Percentiles rank a stretch among this genome's conserved stretches.
These are phyloP conservation scores for Osmanthus fragrans DNA, from an alignment of 257 asterid genomes.

Conservation along the genomic window DNA sequence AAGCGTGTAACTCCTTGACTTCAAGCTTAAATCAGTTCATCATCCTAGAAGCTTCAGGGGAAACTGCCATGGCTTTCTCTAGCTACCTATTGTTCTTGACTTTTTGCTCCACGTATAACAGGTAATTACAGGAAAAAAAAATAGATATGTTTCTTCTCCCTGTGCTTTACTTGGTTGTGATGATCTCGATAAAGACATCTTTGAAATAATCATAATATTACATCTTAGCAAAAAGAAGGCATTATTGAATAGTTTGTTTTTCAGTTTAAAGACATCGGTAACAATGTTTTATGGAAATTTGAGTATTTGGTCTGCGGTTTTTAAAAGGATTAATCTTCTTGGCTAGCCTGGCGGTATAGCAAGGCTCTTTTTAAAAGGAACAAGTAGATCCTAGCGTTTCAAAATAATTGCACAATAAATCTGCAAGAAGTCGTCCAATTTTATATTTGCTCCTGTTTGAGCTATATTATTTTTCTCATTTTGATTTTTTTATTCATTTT, in stretches of 20 bases:
- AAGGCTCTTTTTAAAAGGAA: not conserved
- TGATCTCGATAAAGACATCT: not conserved
- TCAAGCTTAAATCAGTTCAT: slow-evolving; percentile 2
- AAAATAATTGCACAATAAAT: not conserved
- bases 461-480: too few relatives aligned
- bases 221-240: too few relatives aligned
- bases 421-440: not conserved
- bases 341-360: too few relatives aligned
- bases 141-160: not conserved
- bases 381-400: not conserved
- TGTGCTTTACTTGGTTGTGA: not conserved
- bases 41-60: slow-evolving; percentile 3
- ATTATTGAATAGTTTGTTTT: not conserved
- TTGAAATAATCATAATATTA: not conserved
- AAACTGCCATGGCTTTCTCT: not conserved
- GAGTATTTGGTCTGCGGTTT: not conserved
- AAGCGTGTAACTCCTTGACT: slow-evolving; percentile 38
- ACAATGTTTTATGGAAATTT: not conserved
- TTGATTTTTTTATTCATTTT: too few relatives aligned
- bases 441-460: too few relatives aligned
- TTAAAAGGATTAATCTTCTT: too few relatives aligned
- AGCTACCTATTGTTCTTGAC: not conserved
- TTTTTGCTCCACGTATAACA: not conserved
- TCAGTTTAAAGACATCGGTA: not conserved
- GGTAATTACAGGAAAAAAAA: not conserved